Evolutionary conservation across 2,329 filamentous ascomycete genomes (phyloP).

Genomic region (Aspergillus sp.): DNA sequence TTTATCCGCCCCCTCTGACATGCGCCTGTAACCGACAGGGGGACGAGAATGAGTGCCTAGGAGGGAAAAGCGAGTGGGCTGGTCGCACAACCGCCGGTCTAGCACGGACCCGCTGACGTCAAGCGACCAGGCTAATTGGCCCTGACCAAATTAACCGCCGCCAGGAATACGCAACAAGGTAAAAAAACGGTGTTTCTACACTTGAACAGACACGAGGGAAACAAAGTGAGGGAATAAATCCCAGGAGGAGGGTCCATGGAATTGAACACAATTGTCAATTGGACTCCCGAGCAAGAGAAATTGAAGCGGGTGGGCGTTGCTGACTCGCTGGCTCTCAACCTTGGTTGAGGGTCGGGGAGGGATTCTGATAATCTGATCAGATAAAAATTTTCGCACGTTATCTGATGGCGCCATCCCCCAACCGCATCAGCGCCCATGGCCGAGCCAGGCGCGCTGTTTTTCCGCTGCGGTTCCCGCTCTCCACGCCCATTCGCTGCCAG

Average conservation of each 20-base stretch:
- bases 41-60: neutral
- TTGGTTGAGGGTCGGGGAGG: neutral
- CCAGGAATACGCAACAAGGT: neutral
- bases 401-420: constrained; percentile 26
- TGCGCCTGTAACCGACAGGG: neutral
- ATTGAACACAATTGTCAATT: neutral
- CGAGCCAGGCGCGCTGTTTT: constrained; percentile 1
- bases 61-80: neutral
- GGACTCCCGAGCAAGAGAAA: neutral
- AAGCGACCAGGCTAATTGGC: constrained; percentile 9
- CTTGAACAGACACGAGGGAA: too few species aligned
- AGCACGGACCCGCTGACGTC: constrained; percentile 12
- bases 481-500: neutral
- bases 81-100: neutral
- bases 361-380: constrained; percentile 27
- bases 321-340: neutral
- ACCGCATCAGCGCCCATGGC: neutral
- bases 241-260: neutral
- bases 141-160: neutral
- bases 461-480: neutral
- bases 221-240: neutral
- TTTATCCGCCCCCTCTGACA: neutral
- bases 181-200: neutral
- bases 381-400: constrained; percentile 28
- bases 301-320: neutral